Evolutionary conservation across 2,329 filamentous ascomycete species (phyloP), one percentile per base, ranked within the genome.

Genomic region (Fusarium mundagurra): DNA sequence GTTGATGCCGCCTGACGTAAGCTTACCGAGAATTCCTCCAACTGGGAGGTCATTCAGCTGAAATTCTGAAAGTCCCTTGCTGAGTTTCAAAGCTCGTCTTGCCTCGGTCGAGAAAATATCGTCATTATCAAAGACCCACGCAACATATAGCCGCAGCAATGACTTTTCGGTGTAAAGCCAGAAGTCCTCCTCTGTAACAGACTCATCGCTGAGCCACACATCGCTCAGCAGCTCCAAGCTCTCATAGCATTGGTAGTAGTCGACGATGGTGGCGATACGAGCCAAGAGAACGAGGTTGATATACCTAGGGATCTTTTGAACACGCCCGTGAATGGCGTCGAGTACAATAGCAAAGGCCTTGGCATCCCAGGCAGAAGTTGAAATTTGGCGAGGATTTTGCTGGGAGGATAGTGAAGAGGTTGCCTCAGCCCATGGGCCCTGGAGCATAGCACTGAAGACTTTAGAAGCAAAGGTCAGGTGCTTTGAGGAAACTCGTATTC

Each of bases 161-260:
- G 63, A 16, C 1, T 5, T 9, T 6, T 11, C 1, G 24, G 11
- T 5, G n/a, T 18, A 38, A 4, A 3, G 0, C 0, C 9, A 9
- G 22, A 10, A 3, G 16, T 18, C 7, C 7, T 50, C 16, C 6
- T 33, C 3, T 0, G 29, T 13, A 14, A 50, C 11, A n/a, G 29
- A n/a, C 27, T 29, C 5, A 34, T 16, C 33, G 33, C 33, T 34
- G 38, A 43, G 22, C 68, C 71, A 73, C 2, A 22, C 22, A 9
- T 54, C 33, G 12, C 11, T 47, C 16, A 59, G 54, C 7, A 33
- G n/a, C 14, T 53, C 48, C 16, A 61, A 10, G 0, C 14, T 31
- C 0, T 74, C 70, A 6, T 69, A 45, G 6, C 47, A 63, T 6
- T 65, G 34, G 6, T 73, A 74, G 16, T 73, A 61, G 12, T 73